Conservation (phyloP, 106 monocot species). For the Phalaenopsis aphrodite region DNA sequence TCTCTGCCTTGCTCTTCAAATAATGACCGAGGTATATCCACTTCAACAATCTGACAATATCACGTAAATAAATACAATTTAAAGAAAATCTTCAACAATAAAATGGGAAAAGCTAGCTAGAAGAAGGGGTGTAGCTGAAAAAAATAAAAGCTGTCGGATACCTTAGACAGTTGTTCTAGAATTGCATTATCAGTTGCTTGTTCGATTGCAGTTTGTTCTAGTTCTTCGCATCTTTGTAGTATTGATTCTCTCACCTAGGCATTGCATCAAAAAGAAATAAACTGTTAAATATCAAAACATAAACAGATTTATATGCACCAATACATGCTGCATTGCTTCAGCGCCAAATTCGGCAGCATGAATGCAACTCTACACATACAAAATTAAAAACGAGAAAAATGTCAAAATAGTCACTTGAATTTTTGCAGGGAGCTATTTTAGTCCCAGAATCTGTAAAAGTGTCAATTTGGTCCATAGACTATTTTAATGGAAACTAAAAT, state of each 20-base stretch:
- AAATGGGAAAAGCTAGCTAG: background rate
- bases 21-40: conserved; percentile 81
- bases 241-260: conserved; percentile 69
- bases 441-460: too few relatives aligned
- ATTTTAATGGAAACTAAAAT: too few relatives aligned
- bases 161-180: conserved; percentile 81
- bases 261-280: background rate
- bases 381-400: background rate
- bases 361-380: background rate
- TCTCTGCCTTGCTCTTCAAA: conserved; percentile 98
- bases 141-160: conserved; percentile 3
- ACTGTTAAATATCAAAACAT: background rate
- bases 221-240: conserved; percentile 76
- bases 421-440: too few relatives aligned
- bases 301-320: background rate
- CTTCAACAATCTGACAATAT: conserved; percentile 73
- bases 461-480: too few relatives aligned
- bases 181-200: conserved; percentile 99
- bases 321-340: background rate
- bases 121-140: too few relatives aligned
- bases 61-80: background rate
- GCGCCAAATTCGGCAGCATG: background rate
- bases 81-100: background rate
- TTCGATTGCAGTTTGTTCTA: conserved; percentile 87
- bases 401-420: too few relatives aligned